Evolutionary conservation across 192 early-diverging fungal genomes (phyloP), one percentile per base, ranked within the genome.

Genomic region (Gaertneriomyces sp.): DNA sequence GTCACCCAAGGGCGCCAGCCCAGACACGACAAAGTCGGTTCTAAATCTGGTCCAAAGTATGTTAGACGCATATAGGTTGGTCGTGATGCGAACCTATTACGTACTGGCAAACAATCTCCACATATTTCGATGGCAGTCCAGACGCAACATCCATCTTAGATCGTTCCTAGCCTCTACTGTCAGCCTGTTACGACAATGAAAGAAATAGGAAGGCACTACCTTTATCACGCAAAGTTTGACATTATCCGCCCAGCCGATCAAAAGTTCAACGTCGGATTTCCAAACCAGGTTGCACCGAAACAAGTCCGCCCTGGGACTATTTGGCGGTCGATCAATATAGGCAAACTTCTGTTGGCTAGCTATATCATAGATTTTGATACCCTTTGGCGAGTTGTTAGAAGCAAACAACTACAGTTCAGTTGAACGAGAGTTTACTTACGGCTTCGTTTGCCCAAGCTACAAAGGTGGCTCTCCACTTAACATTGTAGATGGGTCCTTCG

Each of bases 381-480:
- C 77, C 77, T 79, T 42, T 45, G 4, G 8, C 16, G 16, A 16
- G 39, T 6, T 14, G 19, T 45, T 8, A 33, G 12, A 58, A 63
- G 39, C 6, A 11, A 25, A 1, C 12, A 11, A 58, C 10, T 10
- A 58, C 1, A 53, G 46, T 19, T n/a, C 53, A 58, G 25, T 12
- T 0, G 17, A 6, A 20, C 12, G 42, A 4, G 11, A 17, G 44
- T 14, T 39, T 19, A 46, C 56, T 60, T 74, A 85, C 78, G 16
- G 87, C 81, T 63, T 98, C 95, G 70, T 93, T 94, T 1, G 94
- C 92, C 94, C 95, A 99, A 0, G 94, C 95, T 69, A 98, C 90
- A 64, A 90, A 82, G 25, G 81, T 84, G 5, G 76, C 84, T 41
- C 86, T 74, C 97, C 97, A 99, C 67, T 87, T 83, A 45, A 94